Evolutionary conservation across 495 filamentous ascomycete species (phyloP), one percentile per base, ranked within the genome.

Genomic region (Penicillium coprophilum): DNA sequence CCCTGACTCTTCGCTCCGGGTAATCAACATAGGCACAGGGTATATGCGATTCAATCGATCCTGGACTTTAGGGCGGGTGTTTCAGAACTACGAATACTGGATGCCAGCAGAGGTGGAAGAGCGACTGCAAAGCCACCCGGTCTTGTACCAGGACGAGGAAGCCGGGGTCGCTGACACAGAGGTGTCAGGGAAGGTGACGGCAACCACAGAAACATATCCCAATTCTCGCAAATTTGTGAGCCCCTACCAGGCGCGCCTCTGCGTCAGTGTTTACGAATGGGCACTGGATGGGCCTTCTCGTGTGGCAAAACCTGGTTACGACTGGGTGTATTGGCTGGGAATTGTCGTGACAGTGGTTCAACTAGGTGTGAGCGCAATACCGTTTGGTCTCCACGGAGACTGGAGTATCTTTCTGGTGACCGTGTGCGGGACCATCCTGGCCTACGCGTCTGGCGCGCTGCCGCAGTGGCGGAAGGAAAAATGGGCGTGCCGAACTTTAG

Each of bases 381-480:
- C 82, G 0, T 66, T 65, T 12, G 70, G 54, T 1, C 3, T 80
- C 9, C 57, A 58, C 4, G 64, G 70, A 11, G 68, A 82, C 46
- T 84, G 77, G 80, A 60, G 62, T 3, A 65, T 80, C 13, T 55
- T 83, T 11, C 31, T 79, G 27, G 63, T 80, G 13, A 81, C 77
- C 0, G 68, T 41, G 0, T 56, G 40, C 5, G 81, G 75, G 6
- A 81, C 59, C 9, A 6, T 71, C 4, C 62, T 83, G 4, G 65
- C 71, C 5, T 66, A 72, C 17, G 39, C 60, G 1, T 62, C 68
- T 0, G 78, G 73, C 0, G 43, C 56, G 2, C 48, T 81, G 15
- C 69, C 69, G 6, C 79, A 84, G 50, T 84, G 77, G 80, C 60
- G 51, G 27, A 49, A 60, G n/a, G 81, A 84, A 67, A 82, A 80